Conservation (phyloP, 495 filamentous ascomycete species). For the Aspergillus egyptiacus region DNA sequence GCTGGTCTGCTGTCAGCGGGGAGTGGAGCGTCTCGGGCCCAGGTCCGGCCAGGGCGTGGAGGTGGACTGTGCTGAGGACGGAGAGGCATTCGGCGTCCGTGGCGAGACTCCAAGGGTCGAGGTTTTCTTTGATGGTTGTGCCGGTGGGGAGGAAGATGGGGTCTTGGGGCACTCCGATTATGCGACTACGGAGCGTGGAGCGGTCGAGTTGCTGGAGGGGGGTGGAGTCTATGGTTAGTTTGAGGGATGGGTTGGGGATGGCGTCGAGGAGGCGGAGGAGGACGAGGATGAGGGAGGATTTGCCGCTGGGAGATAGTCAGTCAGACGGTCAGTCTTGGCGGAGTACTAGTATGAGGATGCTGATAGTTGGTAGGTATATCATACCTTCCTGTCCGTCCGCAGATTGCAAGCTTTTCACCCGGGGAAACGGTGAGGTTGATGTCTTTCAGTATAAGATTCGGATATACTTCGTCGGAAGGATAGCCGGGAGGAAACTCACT, state of each 20-base stretch:
- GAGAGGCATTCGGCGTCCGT: constrained; percentile 54
- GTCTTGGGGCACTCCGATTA: constrained; percentile 43
- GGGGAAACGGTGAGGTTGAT: constrained; percentile 26
- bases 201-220: constrained; percentile 31
- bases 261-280: constrained; percentile 34
- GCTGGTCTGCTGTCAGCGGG: constrained; percentile 26
- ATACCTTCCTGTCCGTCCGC: constrained; percentile 25
- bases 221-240: not conserved
- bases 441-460: constrained; percentile 15
- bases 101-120: constrained; percentile 71
- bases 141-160: constrained; percentile 29
- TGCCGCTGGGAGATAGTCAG: constrained; percentile 24
- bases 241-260: not conserved
- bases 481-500: no score
- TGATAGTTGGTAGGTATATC: no score
- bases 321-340: no score
- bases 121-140: constrained; percentile 51
- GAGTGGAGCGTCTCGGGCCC: no score
- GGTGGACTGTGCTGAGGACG: constrained; percentile 8
- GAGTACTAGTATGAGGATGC: no score
- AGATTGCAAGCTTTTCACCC: constrained; percentile 36
- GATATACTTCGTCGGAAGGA: not conserved
- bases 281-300: constrained; percentile 31
- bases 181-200: constrained; percentile 20
- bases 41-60: not conserved